These are phyloP conservation scores for Barbatosphaeria neglecta DNA, from an alignment of 495 filamentous ascomycete species.

Conservation along the genomic window DNA sequence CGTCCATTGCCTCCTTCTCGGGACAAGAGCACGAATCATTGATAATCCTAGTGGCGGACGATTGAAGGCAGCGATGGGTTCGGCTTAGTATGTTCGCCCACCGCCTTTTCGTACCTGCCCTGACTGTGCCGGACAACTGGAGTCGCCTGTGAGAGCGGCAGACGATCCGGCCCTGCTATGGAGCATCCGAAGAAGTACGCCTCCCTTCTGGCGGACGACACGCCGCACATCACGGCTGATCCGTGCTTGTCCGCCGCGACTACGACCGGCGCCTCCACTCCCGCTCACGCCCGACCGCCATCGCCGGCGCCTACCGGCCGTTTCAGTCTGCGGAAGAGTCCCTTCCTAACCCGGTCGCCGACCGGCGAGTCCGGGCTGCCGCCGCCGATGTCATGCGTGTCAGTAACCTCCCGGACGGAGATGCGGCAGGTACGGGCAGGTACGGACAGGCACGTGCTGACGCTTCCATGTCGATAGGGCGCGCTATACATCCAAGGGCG, in stretches of 20 bases:
- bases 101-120: not conserved
- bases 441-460: slow-evolving; percentile 10
- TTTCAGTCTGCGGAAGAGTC: slow-evolving; percentile 8
- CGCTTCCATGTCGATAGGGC: slow-evolving; percentile 19
- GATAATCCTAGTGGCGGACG: too few species aligned
- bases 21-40: too few species aligned
- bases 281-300: not conserved
- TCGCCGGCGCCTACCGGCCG: slow-evolving; percentile 1
- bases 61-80: too few species aligned
- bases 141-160: not conserved
- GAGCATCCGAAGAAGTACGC: not conserved
- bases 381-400: slow-evolving; percentile 18
- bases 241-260: not conserved
- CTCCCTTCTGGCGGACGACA: not conserved
- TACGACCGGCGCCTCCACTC: not conserved
- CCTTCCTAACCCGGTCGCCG: slow-evolving; percentile 11
- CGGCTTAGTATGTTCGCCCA: not conserved
- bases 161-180: not conserved
- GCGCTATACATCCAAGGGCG: slow-evolving; percentile 26
- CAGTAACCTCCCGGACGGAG: slow-evolving; percentile 8
- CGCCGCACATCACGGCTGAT: not conserved
- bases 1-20: too few species aligned
- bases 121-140: not conserved
- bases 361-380: slow-evolving; percentile 8
- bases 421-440: not conserved